phyloP scores from a whole-genome alignment of 306 rosid genomes.

The Sicyos edulis region DNA sequence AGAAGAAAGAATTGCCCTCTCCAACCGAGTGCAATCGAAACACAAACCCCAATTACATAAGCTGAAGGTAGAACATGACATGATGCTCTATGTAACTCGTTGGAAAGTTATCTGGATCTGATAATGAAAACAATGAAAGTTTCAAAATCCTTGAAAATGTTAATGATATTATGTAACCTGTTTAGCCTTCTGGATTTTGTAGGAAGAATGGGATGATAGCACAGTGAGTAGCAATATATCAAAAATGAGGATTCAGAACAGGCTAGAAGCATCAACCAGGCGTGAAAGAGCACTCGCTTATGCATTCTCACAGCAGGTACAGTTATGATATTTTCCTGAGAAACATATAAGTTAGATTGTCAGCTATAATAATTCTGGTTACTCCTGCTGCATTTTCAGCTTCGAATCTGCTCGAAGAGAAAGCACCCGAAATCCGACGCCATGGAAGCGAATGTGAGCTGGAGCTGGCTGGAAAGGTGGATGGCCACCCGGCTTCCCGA shows the following conservation, averaged over 20 bases:
- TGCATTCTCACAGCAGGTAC: conserved; percentile 95
- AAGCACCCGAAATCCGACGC: conserved; percentile 34
- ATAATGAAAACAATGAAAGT: not conserved
- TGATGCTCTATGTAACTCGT: not conserved
- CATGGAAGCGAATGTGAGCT: conserved; percentile 62
- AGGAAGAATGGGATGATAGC: conserved; percentile 99
- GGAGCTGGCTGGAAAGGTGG: conserved; percentile 99
- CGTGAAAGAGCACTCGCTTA: conserved; percentile 94
- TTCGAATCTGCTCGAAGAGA: conserved; percentile 73
- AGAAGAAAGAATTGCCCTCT: conserved; percentile 42
- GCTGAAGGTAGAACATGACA: conserved; percentile 45
- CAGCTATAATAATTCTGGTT: not conserved
- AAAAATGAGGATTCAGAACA: conserved; percentile 71
- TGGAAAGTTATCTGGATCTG: conserved; percentile 10
- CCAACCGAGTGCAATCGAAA: conserved; percentile 37
- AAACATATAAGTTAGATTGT: not conserved
- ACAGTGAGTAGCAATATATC: conserved; percentile 80
- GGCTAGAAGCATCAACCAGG: conserved; percentile 78
- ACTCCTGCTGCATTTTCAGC: conserved; percentile 29
- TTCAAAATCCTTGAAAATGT: not conserved
- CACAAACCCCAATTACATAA: conserved; percentile 43
- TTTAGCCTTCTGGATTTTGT: conserved; percentile 23
- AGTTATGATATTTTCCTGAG: conserved; percentile 7
- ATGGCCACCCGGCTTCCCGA: conserved; percentile 90
- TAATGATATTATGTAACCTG: conserved; percentile 10